These are phyloP conservation scores for Metarhizium anisopliae DNA, from an alignment of 2,329 filamentous ascomycete species.

Conservation along the genomic window DNA sequence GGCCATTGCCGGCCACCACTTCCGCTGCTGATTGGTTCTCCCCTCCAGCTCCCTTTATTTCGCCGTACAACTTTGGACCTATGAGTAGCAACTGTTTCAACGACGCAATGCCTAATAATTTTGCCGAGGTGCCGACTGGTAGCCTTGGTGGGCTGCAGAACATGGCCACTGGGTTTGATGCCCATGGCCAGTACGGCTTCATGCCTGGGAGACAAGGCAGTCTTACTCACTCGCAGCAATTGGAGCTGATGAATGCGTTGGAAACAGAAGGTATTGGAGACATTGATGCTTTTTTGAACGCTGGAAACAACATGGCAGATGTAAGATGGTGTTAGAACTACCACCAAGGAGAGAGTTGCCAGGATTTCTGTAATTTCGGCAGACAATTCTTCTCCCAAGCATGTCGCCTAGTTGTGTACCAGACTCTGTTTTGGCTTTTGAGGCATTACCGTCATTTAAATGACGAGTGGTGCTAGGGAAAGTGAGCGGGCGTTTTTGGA, in stretches of 20 bases:
- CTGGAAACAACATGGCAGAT: slow-evolving; percentile 17
- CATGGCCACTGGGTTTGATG: slow-evolving; percentile 15
- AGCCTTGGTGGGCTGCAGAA: slow-evolving; percentile 23
- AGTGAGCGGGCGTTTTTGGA: background rate
- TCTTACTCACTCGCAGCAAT: slow-evolving; percentile 71
- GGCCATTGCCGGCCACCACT: slow-evolving; percentile 32
- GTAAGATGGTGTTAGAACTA: slow-evolving; percentile 22
- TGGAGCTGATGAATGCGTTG: slow-evolving; percentile 72
- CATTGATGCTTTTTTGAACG: slow-evolving; percentile 51
- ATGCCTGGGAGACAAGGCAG: slow-evolving; percentile 52
- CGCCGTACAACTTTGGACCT: slow-evolving; percentile 39
- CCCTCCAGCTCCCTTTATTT: slow-evolving; percentile 42
- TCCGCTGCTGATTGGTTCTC: slow-evolving; percentile 44
- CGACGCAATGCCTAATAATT: slow-evolving; percentile 21
- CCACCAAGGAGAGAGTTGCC: background rate
- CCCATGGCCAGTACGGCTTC: slow-evolving; percentile 19
- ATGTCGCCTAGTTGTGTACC: background rate
- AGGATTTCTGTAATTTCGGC: background rate
- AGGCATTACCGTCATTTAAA: background rate
- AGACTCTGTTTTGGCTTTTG: background rate
- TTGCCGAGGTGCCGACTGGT: slow-evolving; percentile 18
- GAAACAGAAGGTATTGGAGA: slow-evolving; percentile 59
- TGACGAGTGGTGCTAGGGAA: background rate
- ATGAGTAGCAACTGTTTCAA: slow-evolving; percentile 34
- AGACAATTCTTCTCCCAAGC: background rate